phyloP scores from a whole-genome alignment of 495 filamentous ascomycete genomes.

The Diplogelasinospora grovesii region DNA sequence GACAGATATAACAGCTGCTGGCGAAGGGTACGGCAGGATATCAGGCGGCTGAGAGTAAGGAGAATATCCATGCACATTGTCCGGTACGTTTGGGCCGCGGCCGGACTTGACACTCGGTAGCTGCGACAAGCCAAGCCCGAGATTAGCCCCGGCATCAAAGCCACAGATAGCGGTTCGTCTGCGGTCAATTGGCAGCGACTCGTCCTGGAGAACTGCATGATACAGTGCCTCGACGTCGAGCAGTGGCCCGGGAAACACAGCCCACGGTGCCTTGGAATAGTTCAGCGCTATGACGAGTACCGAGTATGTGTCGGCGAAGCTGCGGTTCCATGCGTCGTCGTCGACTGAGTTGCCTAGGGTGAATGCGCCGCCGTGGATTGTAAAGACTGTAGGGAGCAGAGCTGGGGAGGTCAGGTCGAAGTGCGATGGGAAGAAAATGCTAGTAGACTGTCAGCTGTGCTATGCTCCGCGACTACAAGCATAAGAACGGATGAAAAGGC shows the following conservation, averaged over 20 bases:
- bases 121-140: constrained; percentile 26
- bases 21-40: constrained; percentile 19
- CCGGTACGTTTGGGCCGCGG: constrained; percentile 8
- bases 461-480: not conserved
- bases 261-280: constrained; percentile 29
- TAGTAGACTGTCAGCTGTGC: too few relatives aligned
- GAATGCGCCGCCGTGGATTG: constrained; percentile 35
- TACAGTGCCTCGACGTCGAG: constrained; percentile 31
- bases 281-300: constrained; percentile 30
- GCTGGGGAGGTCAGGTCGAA: constrained; percentile 25
- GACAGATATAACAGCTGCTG: constrained; percentile 21
- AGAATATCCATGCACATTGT: constrained; percentile 1
- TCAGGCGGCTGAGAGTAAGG: constrained; percentile 8
- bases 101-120: constrained; percentile 24
- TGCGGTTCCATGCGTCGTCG: constrained; percentile 33
- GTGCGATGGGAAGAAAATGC: constrained; percentile 32
- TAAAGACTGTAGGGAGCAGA: constrained; percentile 28
- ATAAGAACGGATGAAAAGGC: not conserved
- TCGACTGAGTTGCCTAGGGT: constrained; percentile 23
- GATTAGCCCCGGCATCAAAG: constrained; percentile 31
- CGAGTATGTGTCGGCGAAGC: constrained; percentile 24
- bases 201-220: constrained; percentile 27
- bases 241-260: constrained; percentile 26
- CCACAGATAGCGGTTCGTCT: constrained; percentile 26
- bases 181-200: constrained; percentile 32